A percentile compares a stretch with the other conserved stretches of the same genome.
phyloP scores from a whole-genome alignment of 768 basidiomycete genomes.

The Macrocybe gigantea region DNA sequence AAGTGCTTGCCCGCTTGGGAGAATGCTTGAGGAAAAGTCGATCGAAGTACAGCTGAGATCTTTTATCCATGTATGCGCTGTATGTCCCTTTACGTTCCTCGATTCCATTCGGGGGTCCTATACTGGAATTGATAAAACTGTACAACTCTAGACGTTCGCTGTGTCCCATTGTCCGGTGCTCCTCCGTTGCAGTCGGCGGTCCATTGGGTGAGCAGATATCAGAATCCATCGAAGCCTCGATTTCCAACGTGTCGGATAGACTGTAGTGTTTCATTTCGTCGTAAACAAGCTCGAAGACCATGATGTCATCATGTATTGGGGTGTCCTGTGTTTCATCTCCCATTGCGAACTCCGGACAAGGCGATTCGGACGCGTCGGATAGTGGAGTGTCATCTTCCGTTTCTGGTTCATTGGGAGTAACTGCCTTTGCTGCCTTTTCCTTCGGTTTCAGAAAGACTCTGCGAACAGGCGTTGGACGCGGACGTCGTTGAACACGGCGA shows the following conservation, averaged over 20 bases:
- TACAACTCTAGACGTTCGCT: constrained; percentile 49
- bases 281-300: too few species aligned
- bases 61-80: constrained; percentile 43
- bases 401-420: too few species aligned
- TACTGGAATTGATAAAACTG: constrained; percentile 39
- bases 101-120: constrained; percentile 39
- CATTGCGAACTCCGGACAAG: constrained; percentile 21
- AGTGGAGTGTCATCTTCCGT: not conserved
- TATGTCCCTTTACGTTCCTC: constrained; percentile 50
- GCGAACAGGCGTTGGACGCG: too few species aligned
- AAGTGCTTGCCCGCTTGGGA: constrained; percentile 2
- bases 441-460: not conserved
- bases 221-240: too few species aligned
- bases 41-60: constrained; percentile 41
- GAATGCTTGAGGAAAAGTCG: constrained; percentile 20
- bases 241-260: too few species aligned
- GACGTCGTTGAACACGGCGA: not conserved
- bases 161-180: constrained; percentile 28
- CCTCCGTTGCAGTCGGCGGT: constrained; percentile 11
- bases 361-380: constrained; percentile 1
- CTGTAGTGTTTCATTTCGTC: too few species aligned
- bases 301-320: constrained; percentile 9
- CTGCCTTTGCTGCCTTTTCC: too few species aligned
- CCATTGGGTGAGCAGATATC: too few species aligned
- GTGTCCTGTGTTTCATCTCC: constrained; percentile 14